phyloP scores from a whole-genome alignment of 306 rosid genomes.

The Adenanthera pavonina region DNA sequence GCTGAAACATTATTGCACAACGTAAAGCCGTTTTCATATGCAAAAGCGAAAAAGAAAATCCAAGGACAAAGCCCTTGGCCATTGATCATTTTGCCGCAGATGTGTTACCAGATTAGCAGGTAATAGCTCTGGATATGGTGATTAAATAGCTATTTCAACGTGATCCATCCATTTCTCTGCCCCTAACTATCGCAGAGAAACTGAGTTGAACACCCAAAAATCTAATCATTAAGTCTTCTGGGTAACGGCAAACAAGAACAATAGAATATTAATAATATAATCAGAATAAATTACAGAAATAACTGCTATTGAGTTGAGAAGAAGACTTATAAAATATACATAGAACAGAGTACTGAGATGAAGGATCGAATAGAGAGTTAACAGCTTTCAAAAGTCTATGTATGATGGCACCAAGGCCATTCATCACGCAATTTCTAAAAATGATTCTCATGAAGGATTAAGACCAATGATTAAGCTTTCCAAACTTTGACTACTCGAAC shows the following conservation, averaged over 20 bases:
- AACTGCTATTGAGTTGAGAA: not conserved
- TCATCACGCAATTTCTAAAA: not conserved
- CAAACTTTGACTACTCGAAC: not conserved
- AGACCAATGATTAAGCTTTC: not conserved
- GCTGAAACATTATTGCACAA: slow-evolving; percentile 22
- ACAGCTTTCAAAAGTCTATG: not conserved
- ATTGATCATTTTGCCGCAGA: not conserved
- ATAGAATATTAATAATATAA: not conserved
- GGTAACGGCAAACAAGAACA: not conserved
- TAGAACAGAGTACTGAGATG: not conserved
- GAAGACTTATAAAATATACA: not conserved
- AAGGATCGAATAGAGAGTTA: not conserved
- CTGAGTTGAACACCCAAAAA: slow-evolving; percentile 12
- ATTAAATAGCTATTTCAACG: not conserved
- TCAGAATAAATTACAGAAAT: not conserved
- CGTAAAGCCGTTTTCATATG: not conserved
- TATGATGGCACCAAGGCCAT: not conserved
- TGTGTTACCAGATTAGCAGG: not conserved
- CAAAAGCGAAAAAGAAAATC: not conserved
- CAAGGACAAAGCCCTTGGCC: not conserved
- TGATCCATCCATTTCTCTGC: slow-evolving; percentile 9
- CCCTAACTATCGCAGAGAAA: slow-evolving; percentile 8
- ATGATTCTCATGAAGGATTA: not conserved
- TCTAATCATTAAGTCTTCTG: not conserved
- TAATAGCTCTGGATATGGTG: not conserved